Evolutionary conservation across 2,329 filamentous ascomycete genomes (phyloP).

Genomic region (Pyrenophora graminea): DNA sequence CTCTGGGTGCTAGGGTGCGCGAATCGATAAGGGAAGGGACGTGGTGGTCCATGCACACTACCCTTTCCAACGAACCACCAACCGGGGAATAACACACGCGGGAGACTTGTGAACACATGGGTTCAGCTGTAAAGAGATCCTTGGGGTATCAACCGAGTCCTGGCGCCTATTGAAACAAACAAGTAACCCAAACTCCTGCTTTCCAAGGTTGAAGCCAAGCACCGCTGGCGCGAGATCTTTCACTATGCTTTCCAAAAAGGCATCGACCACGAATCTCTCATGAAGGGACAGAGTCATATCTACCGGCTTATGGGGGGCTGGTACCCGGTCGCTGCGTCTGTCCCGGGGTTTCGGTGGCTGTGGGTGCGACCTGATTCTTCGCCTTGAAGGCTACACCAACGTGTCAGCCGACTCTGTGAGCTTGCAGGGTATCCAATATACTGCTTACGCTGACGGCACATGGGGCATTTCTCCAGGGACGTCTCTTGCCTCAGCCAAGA

Average conservation of each 20-base stretch:
- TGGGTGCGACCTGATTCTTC: slow-evolving; percentile 42
- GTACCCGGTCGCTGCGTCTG: slow-evolving; percentile 25
- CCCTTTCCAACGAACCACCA: slow-evolving; percentile 14
- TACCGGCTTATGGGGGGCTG: slow-evolving; percentile 16
- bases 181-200: not conserved
- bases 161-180: slow-evolving; percentile 15
- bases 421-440: not conserved
- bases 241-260: not conserved
- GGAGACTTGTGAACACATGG: not conserved
- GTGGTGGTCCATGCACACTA: slow-evolving; percentile 25
- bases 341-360: slow-evolving; percentile 15
- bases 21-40: slow-evolving; percentile 23
- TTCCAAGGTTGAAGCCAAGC: not conserved
- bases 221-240: not conserved
- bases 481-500: slow-evolving; percentile 97
- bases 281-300: not conserved
- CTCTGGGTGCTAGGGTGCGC: slow-evolving; percentile 19
- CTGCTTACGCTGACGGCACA: slow-evolving; percentile 87
- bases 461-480: slow-evolving; percentile 91
- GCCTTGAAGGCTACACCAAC: slow-evolving; percentile 43
- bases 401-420: slow-evolving; percentile 15
- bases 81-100: not conserved
- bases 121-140: slow-evolving; percentile 3
- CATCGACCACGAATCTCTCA: not conserved
- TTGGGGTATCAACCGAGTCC: slow-evolving; percentile 33